A percentile compares a stretch with the other conserved stretches of the same genome.
phyloP scores from a whole-genome alignment of 345 rosid species.

The Populus alba region DNA sequence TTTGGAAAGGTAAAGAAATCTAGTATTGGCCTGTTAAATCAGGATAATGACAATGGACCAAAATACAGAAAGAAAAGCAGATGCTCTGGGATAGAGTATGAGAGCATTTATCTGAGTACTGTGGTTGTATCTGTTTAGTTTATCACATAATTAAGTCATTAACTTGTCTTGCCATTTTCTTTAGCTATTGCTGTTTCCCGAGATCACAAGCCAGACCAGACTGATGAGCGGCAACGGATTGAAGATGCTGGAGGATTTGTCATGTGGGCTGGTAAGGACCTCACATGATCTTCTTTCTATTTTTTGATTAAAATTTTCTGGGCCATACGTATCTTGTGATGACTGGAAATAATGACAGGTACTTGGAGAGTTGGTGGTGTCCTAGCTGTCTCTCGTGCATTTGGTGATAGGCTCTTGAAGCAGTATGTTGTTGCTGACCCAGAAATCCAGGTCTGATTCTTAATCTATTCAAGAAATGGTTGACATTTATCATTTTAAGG shows the following conservation, averaged over 20 bases:
- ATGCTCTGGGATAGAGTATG: not conserved
- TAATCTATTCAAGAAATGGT: not conserved
- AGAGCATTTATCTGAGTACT: not conserved
- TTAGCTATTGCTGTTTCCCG: constrained; percentile 95
- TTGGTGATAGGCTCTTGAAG: constrained; percentile 95
- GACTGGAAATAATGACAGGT: constrained; percentile 43
- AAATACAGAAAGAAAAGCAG: not conserved
- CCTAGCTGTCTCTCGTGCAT: constrained; percentile 99
- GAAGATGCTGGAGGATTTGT: constrained; percentile 99
- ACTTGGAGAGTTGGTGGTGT: constrained; percentile 99
- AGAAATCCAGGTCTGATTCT: constrained; percentile 72
- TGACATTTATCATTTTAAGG: not conserved
- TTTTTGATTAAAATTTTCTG: not conserved
- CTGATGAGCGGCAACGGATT: constrained; percentile 94
- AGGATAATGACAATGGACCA: not conserved
- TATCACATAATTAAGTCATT: not conserved
- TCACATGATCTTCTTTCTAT: not conserved
- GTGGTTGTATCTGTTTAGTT: not conserved
- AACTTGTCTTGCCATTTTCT: constrained; percentile 9
- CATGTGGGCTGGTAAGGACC: constrained; percentile 92
- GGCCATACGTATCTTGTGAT: not conserved
- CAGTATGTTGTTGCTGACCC: constrained; percentile 99
- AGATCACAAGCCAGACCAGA: constrained; percentile 98
- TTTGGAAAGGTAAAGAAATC: not conserved
- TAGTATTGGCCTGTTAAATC: not conserved